Conservation (phyloP, 495 filamentous ascomycete genomes). For the Astrocystis sublimbata region DNA sequence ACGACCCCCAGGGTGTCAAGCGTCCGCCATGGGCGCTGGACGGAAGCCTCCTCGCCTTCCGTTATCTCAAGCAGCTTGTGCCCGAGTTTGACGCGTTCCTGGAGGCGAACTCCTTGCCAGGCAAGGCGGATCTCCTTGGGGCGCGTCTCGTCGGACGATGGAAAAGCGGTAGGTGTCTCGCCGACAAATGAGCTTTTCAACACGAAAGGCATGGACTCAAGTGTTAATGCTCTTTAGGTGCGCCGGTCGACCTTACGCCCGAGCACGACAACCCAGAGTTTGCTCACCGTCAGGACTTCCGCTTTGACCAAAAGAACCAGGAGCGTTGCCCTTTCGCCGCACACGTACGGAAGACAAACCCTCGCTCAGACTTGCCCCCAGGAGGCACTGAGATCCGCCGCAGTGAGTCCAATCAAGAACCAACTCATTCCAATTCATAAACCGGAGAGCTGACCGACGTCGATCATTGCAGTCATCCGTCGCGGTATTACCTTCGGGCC, state of each 20-base stretch:
- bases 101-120: constrained; percentile 17
- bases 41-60: constrained; percentile 42
- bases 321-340: constrained; percentile 43
- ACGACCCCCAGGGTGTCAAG: neutral
- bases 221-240: constrained; percentile 26
- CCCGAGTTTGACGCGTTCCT: constrained; percentile 32
- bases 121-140: constrained; percentile 39
- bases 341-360: constrained; percentile 47
- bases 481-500: constrained; percentile 46
- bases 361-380: constrained; percentile 33
- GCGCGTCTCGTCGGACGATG: constrained; percentile 46
- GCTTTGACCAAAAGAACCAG: constrained; percentile 32
- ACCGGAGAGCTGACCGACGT: neutral
- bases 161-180: constrained; percentile 28
- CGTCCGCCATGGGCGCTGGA: constrained; percentile 41
- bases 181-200: neutral
- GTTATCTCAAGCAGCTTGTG: constrained; percentile 41
- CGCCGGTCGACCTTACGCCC: constrained; percentile 36
- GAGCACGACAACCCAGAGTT: constrained; percentile 32
- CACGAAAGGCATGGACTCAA: neutral
- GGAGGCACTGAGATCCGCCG: constrained; percentile 12
- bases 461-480: constrained; percentile 30
- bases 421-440: neutral
- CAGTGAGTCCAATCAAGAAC: constrained; percentile 4
- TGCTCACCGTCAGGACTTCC: constrained; percentile 24